A percentile compares a stretch with the other conserved stretches of the same genome.
phyloP scores from a whole-genome alignment of 2,329 filamentous ascomycete genomes.

The Setomelanomma holmii region DNA sequence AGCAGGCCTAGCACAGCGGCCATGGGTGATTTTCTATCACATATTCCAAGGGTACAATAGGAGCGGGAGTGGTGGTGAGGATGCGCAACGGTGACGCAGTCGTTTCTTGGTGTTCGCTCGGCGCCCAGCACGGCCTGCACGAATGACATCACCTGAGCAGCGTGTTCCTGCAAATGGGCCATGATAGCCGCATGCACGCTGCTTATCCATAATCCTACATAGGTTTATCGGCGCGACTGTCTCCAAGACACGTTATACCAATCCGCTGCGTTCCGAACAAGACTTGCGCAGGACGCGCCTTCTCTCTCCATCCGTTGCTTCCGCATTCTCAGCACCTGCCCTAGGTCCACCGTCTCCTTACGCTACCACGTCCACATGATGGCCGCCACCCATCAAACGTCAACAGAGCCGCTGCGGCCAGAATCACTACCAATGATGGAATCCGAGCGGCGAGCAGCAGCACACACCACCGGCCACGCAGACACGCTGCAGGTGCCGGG shows the following conservation, averaged over 20 bases:
- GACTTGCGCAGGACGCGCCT: conserved; percentile 14
- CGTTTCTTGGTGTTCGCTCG: too few species aligned
- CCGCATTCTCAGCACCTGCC: conserved; percentile 6
- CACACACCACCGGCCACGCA: conserved; percentile 15
- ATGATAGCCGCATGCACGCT: conserved; percentile 1
- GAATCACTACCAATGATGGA: conserved; percentile 16
- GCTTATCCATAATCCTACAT: neutral
- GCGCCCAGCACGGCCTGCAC: neutral
- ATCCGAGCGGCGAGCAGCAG: conserved; percentile 9
- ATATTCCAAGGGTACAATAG: conserved; percentile 28
- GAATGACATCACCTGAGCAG: neutral
- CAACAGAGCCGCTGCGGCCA: conserved; percentile 40
- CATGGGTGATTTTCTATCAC: conserved; percentile 34
- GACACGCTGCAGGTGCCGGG: conserved; percentile 28
- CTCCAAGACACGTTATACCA: neutral
- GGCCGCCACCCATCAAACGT: conserved; percentile 36
- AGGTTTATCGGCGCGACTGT: too few species aligned
- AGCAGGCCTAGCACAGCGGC: conserved; percentile 30
- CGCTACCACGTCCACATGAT: conserved; percentile 16
- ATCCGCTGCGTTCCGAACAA: conserved; percentile 37
- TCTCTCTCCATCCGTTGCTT: conserved; percentile 19
- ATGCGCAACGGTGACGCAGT: too few species aligned
- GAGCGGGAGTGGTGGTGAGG: neutral
- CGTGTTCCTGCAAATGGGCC: too few species aligned
- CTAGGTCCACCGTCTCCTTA: conserved; percentile 2